Evolutionary conservation across 176 grass and related monocot species (phyloP).

Genomic region (Carex parvula): DNA sequence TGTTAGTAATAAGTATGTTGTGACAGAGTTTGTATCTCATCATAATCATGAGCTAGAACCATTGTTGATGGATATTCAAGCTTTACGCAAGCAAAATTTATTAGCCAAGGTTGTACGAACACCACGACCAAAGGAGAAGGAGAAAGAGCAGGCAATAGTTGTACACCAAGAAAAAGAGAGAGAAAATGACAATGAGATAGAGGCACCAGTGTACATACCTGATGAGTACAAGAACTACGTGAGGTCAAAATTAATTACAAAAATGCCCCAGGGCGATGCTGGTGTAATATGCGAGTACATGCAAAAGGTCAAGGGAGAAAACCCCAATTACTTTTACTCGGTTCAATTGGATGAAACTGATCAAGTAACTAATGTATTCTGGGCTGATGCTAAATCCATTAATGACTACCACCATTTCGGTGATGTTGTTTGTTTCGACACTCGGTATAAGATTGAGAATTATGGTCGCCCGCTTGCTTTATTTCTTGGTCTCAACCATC

Average conservation of each 20-base stretch:
- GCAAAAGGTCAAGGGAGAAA: slow-evolving; percentile 67
- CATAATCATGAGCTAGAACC: slow-evolving; percentile 79
- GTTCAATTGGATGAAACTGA: slow-evolving; percentile 81
- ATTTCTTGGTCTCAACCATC: slow-evolving; percentile 84
- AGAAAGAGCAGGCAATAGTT: slow-evolving; percentile 20
- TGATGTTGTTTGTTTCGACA: slow-evolving; percentile 81
- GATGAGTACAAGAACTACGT: slow-evolving; percentile 69
- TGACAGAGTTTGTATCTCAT: slow-evolving; percentile 62
- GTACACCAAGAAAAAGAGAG: slow-evolving; percentile 10
- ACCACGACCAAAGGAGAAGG: slow-evolving; percentile 38
- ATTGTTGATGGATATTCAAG: slow-evolving; percentile 69
- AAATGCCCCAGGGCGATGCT: slow-evolving; percentile 58
- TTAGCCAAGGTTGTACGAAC: slow-evolving; percentile 59
- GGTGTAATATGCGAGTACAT: slow-evolving; percentile 69
- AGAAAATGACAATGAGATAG: slow-evolving; percentile 12
- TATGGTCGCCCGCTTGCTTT: slow-evolving; percentile 57
- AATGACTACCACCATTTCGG: slow-evolving; percentile 74
- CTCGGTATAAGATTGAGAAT: slow-evolving; percentile 55
- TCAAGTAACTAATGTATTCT: slow-evolving; percentile 68
- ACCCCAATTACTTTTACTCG: slow-evolving; percentile 82
- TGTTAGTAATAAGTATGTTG: slow-evolving; percentile 53
- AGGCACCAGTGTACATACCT: slow-evolving; percentile 53
- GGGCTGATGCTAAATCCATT: slow-evolving; percentile 66
- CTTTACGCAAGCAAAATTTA: slow-evolving; percentile 62
- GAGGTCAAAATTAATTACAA: slow-evolving; percentile 40